Evolutionary conservation across 2,329 filamentous ascomycete species (phyloP), one percentile per base, ranked within the genome.

Genomic region (Aspergillus sp.): DNA sequence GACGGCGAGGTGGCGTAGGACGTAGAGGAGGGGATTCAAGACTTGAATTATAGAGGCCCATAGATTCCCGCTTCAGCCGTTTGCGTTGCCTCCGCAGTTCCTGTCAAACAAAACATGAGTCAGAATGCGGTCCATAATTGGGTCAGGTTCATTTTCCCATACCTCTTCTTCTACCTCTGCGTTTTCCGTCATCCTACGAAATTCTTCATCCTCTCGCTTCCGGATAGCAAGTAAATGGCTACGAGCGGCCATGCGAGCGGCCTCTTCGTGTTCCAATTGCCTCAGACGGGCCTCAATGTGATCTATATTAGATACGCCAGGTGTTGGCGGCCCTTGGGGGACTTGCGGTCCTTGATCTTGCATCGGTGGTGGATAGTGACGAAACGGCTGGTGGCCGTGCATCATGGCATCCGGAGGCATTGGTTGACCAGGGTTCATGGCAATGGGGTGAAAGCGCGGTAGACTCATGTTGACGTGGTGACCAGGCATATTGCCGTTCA

Each of bases 121-220:
- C 4, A 44, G 17, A 56, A 39, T 7, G 15, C 19, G 23, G 23
- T 31, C 6, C 15, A 43, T 54, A 14, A 11, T 37, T 27, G 8
- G n/a, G 17, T n/a, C n/a, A 44, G 8, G 21, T 8, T 24, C 39
- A 47, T 11, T 11, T 56, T 61, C 57, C 43, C 64, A 61, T 72
- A 76, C 74, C 70, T 75, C 73, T 69, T 76, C 73, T 62, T 76
- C 73, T 11, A 64, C 68, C 58, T 76, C 74, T 9, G 73, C 73
- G 63, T 65, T 68, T 57, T 75, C 73, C 2, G 74, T 75, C 65
- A 75, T 66, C 63, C 70, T 67, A 56, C 73, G 71, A 46, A 76
- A 76, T 40, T 75, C 74, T 40, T 76, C 74, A 52, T 76, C 73
- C 55, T 76, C 74, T 14, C 72, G 72, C 60, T 75, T 75, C 41